These are phyloP conservation scores for Avena sativa DNA, from an alignment of 176 grass and related monocot genomes.

Conservation along the genomic window DNA sequence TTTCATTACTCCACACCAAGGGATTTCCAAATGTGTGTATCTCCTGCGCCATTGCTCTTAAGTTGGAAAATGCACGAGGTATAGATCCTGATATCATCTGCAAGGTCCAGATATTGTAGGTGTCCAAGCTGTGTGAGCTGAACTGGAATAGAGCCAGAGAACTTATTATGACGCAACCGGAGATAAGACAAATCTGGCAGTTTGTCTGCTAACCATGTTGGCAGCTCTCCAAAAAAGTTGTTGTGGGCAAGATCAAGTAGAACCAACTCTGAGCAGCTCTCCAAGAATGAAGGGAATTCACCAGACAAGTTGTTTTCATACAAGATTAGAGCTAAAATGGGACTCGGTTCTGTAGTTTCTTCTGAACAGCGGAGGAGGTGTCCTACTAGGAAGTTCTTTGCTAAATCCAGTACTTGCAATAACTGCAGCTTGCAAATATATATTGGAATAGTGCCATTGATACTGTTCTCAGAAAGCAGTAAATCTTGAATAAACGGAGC, in stretches of 20 bases:
- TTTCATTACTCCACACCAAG: background rate
- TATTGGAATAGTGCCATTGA: background rate
- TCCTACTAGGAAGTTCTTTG: background rate
- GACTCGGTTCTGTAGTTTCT: background rate
- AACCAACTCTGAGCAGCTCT: background rate
- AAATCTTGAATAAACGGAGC: background rate
- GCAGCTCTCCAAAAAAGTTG: background rate
- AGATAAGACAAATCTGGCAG: background rate
- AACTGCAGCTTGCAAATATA: background rate
- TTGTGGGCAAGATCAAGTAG: background rate
- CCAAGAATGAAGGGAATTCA: background rate
- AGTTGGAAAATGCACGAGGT: background rate
- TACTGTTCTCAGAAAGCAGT: background rate
- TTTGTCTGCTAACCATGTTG: background rate
- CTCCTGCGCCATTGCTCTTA: background rate
- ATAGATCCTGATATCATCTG: background rate
- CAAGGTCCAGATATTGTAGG: background rate
- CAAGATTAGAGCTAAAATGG: background rate
- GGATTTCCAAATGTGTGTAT: background rate
- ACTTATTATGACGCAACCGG: background rate
- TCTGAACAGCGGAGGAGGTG: background rate
- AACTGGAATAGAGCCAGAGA: background rate
- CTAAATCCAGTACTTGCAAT: background rate
- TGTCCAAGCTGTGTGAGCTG: background rate
- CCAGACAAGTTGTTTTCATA: background rate